Conservation (phyloP, 2,329 filamentous ascomycete genomes). For the Pseudogymnoascus sp. region DNA sequence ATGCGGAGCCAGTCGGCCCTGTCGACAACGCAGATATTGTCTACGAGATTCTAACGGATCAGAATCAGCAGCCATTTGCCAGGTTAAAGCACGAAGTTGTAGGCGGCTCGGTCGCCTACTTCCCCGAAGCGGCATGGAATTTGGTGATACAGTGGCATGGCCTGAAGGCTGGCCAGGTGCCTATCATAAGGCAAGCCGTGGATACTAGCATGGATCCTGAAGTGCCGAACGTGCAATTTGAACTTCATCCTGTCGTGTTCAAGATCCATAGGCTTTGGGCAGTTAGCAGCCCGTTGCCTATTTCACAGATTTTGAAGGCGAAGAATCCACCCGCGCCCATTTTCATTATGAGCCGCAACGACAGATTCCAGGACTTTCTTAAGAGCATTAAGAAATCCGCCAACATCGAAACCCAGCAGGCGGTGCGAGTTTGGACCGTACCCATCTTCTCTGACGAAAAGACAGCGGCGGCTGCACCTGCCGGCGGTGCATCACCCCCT, state of each 20-base stretch:
- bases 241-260: conserved; percentile 79
- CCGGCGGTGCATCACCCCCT: conserved; percentile 37
- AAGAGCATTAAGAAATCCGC: conserved; percentile 63
- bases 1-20: conserved; percentile 61
- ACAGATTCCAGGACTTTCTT: conserved; percentile 68
- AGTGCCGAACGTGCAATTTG: conserved; percentile 68
- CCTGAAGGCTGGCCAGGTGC: conserved; percentile 58
- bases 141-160: conserved; percentile 79
- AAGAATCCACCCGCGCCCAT: conserved; percentile 55
- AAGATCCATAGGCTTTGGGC: conserved; percentile 74
- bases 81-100: conserved; percentile 65
- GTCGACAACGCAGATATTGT: conserved; percentile 85
- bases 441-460: conserved; percentile 22
- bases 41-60: conserved; percentile 50
- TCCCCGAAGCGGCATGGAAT: conserved; percentile 77
- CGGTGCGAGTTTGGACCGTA: conserved; percentile 56
- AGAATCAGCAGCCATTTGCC: conserved; percentile 54
- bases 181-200: conserved; percentile 71
- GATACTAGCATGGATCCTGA: conserved; percentile 59
- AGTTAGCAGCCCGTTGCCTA: conserved; percentile 48
- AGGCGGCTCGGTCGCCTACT: conserved; percentile 66
- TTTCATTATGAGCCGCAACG: conserved; percentile 65
- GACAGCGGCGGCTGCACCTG: conserved; percentile 37
- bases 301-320: conserved; percentile 55
- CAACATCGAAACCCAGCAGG: conserved; percentile 61